These are phyloP conservation scores for Aspergillus cristatus DNA, from an alignment of 495 filamentous ascomycete genomes.

Conservation along the genomic window DNA sequence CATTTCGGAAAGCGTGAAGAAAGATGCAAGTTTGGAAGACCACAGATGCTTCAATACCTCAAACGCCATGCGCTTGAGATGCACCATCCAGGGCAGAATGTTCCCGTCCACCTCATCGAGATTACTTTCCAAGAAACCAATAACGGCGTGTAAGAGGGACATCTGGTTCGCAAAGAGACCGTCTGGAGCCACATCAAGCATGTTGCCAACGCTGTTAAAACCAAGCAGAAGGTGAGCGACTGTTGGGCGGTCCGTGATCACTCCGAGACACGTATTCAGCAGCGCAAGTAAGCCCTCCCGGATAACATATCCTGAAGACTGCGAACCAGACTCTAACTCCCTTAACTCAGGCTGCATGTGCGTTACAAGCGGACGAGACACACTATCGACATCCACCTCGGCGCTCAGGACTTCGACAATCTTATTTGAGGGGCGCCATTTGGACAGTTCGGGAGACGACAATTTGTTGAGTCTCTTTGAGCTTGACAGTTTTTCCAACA, in stretches of 20 bases:
- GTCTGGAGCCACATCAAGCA: slow-evolving; percentile 52
- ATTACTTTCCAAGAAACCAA: slow-evolving; percentile 54
- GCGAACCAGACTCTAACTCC: slow-evolving; percentile 55
- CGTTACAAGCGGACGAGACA: slow-evolving; percentile 56
- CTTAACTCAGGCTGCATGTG: slow-evolving; percentile 51
- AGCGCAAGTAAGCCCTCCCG: slow-evolving; percentile 75
- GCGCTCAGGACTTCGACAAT: slow-evolving; percentile 70
- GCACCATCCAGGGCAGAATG: slow-evolving; percentile 60
- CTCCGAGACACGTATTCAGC: slow-evolving; percentile 64
- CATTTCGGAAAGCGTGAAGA: slow-evolving; percentile 66
- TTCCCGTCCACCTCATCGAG: slow-evolving; percentile 51
- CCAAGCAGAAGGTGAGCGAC: slow-evolving; percentile 88
- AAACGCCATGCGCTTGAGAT: slow-evolving; percentile 63
- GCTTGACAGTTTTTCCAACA: slow-evolving; percentile 76
- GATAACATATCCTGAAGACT: slow-evolving; percentile 59
- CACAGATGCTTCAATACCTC: slow-evolving; percentile 74
- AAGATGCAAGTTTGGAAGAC: slow-evolving; percentile 71
- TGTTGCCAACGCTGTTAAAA: slow-evolving; percentile 61
- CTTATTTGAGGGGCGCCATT: slow-evolving; percentile 58
- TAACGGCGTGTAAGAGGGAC: slow-evolving; percentile 76
- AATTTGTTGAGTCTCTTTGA: slow-evolving; percentile 63
- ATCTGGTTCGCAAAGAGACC: slow-evolving; percentile 55
- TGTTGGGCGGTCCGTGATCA: slow-evolving; percentile 61
- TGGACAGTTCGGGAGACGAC: slow-evolving; percentile 31
- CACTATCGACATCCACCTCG: slow-evolving; percentile 57